Percentiles rank a stretch among this genome's conserved stretches.
Evolutionary conservation across 371 early-diverging fungal species (phyloP).

Genomic region (Apophysomyces elegans): DNA sequence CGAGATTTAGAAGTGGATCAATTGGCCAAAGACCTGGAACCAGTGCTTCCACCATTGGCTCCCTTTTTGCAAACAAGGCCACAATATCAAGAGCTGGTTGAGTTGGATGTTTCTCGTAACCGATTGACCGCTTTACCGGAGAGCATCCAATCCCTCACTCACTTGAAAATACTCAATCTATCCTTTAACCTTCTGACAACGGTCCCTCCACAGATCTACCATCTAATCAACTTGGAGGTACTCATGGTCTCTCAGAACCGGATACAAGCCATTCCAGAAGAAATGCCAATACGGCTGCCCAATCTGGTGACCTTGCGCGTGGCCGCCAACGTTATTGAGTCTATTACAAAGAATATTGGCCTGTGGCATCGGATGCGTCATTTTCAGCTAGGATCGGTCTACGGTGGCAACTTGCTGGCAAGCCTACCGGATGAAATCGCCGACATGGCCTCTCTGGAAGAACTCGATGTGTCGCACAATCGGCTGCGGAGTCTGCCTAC

Average conservation of each 20-base stretch:
- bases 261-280: constrained; percentile 46
- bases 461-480: constrained; percentile 63
- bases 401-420: constrained; percentile 59
- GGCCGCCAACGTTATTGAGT: constrained; percentile 54
- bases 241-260: constrained; percentile 61
- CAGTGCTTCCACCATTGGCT: constrained; percentile 45
- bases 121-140: constrained; percentile 46
- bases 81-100: constrained; percentile 44
- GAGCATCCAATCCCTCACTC: constrained; percentile 44
- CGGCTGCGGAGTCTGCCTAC: constrained; percentile 49
- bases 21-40: constrained; percentile 41
- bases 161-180: constrained; percentile 54
- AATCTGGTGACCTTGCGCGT: constrained; percentile 54
- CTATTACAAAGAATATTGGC: constrained; percentile 46
- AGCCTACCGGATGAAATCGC: constrained; percentile 51
- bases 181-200: constrained; percentile 58
- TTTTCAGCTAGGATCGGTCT: constrained; percentile 63
- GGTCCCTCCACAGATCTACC: constrained; percentile 55
- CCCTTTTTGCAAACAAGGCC: constrained; percentile 23
- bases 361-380: constrained; percentile 53
- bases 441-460: constrained; percentile 49
- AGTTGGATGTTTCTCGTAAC: constrained; percentile 66
- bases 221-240: constrained; percentile 51
- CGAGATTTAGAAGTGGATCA: constrained; percentile 45
- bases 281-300: constrained; percentile 45